Percentiles rank a stretch among this genome's conserved stretches.
Conservation (phyloP, 2,329 filamentous ascomycete species). For the Paecilomyces dactylethromorphus region DNA sequence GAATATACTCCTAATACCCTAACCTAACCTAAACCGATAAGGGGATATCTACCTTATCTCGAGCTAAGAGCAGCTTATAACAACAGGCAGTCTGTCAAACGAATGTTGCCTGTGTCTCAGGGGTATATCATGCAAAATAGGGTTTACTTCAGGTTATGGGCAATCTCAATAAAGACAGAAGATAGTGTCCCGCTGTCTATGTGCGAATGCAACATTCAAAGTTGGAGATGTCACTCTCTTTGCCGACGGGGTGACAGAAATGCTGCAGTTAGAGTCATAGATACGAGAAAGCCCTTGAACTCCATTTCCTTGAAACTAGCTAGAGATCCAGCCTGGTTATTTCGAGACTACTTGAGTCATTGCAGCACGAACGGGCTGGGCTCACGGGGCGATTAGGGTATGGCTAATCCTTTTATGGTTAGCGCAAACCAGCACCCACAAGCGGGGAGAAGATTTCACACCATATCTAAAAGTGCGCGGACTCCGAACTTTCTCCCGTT, state of each 20-base stretch:
- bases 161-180: no score
- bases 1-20: no score
- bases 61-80: not conserved
- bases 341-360: not conserved
- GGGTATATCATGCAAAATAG: not conserved
- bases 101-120: not conserved
- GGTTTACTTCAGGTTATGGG: not conserved
- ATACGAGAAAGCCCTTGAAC: not conserved
- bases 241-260: not conserved
- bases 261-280: not conserved
- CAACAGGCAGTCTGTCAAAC: not conserved
- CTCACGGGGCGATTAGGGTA: constrained; percentile 14
- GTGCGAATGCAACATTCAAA: not conserved
- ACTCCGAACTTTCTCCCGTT: constrained; percentile 17
- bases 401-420: constrained; percentile 9
- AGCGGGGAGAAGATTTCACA: constrained; percentile 31
- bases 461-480: constrained; percentile 7
- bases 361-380: not conserved
- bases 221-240: not conserved
- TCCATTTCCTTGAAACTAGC: not conserved
- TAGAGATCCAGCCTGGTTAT: not conserved
- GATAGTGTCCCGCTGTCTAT: not conserved
- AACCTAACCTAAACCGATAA: no score
- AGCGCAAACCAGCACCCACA: constrained; percentile 22
- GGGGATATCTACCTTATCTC: no score